Evolutionary conservation across 2,329 filamentous ascomycete genomes (phyloP).

Genomic region (Pyricularia grisea): DNA sequence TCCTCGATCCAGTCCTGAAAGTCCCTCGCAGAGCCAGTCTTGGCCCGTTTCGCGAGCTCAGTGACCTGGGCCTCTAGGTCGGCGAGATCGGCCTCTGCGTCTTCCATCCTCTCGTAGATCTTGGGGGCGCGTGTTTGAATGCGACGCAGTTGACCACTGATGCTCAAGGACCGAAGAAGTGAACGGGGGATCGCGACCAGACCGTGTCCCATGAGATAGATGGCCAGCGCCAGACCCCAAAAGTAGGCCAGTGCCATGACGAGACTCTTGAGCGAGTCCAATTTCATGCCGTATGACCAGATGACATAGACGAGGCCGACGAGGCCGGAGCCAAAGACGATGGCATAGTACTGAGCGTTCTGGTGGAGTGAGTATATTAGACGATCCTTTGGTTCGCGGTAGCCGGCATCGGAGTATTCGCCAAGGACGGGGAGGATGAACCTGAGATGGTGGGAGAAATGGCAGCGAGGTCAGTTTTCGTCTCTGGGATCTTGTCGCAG

Average conservation of each 20-base stretch:
- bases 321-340: conserved; percentile 61
- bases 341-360: conserved; percentile 79
- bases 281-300: conserved; percentile 63
- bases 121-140: conserved; percentile 73
- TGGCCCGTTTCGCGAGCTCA: conserved; percentile 59
- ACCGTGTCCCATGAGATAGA: conserved; percentile 97
- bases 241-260: conserved; percentile 93
- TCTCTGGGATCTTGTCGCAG: neutral
- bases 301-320: conserved; percentile 77
- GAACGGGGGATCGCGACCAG: conserved; percentile 81
- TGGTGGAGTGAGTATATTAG: conserved; percentile 75
- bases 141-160: conserved; percentile 62
- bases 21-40: conserved; percentile 64
- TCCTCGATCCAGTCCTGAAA: conserved; percentile 97
- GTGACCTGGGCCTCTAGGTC: conserved; percentile 72
- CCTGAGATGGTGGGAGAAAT: conserved; percentile 34
- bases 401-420: conserved; percentile 91
- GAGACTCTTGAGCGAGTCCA: conserved; percentile 67
- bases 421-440: conserved; percentile 85
- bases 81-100: conserved; percentile 70
- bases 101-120: conserved; percentile 78
- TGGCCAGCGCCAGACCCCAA: conserved; percentile 83
- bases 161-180: conserved; percentile 70
- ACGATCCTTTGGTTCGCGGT: conserved; percentile 74
- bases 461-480: conserved; percentile 10